These are phyloP conservation scores for Helotiales sp. DNA, from an alignment of 2,329 filamentous ascomycete genomes.

Conservation along the genomic window DNA sequence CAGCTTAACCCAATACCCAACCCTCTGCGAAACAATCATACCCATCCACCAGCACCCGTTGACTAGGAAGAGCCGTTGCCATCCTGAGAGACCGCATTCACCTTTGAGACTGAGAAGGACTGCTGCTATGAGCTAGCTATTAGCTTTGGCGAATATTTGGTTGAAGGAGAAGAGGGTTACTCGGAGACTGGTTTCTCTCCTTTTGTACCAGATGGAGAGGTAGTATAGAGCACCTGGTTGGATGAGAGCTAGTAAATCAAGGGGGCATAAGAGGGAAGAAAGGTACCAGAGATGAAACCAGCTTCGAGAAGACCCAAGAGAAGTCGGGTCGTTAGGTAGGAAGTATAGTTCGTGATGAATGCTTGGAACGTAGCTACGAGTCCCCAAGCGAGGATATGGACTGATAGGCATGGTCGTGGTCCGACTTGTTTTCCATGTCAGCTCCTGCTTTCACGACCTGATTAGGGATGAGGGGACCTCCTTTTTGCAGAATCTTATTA, in stretches of 20 bases:
- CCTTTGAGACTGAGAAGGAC: constrained; percentile 1
- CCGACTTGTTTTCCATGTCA: background rate
- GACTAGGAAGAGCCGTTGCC: constrained; percentile 9
- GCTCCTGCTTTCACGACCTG: background rate
- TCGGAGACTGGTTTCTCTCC: constrained; percentile 9
- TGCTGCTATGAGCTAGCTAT: constrained; percentile 9
- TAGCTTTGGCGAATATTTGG: constrained; percentile 9
- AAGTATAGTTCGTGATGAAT: constrained; percentile 11
- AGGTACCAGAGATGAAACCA: constrained; percentile 7
- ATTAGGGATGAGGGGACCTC: background rate
- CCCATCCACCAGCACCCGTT: constrained; percentile 8
- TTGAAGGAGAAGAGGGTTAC: constrained; percentile 13
- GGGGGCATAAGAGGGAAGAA: background rate
- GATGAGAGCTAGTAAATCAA: background rate
- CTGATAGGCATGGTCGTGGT: constrained; percentile 10
- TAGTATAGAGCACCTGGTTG: constrained; percentile 8
- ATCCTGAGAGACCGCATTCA: background rate
- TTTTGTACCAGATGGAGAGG: constrained; percentile 12
- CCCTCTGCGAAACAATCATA: background rate
- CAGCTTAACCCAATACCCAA: constrained; percentile 1
- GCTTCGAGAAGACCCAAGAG: constrained; percentile 12
- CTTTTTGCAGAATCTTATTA: constrained; percentile 7
- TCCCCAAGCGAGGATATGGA: constrained; percentile 15
- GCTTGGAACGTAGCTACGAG: constrained; percentile 12
- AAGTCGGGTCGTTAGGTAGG: background rate